These are phyloP conservation scores for Hypoxylon sp. DNA, from an alignment of 2,329 filamentous ascomycete genomes.

Conservation along the genomic window DNA sequence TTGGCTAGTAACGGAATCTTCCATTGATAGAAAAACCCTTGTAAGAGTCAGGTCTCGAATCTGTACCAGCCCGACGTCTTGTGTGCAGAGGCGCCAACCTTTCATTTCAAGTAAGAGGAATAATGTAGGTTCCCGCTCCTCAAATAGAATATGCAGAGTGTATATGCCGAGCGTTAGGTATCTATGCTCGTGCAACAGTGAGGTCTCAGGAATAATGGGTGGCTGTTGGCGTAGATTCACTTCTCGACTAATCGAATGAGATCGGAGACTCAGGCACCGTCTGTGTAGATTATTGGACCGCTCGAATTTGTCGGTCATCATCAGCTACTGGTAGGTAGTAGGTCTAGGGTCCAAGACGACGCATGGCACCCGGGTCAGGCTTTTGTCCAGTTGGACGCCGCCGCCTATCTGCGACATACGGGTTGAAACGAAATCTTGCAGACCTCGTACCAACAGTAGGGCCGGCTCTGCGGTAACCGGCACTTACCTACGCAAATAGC, in stretches of 20 bases:
- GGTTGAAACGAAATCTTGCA: slow-evolving; percentile 26
- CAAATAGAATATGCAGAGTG: slow-evolving; percentile 2
- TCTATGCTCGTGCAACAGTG: slow-evolving; percentile 1
- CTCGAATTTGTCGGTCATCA: not conserved
- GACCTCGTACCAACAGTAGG: slow-evolving; percentile 26
- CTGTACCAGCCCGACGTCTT: not conserved
- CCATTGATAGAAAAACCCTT: slow-evolving; percentile 9
- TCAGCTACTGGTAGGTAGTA: not conserved
- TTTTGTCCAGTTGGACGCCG: not conserved
- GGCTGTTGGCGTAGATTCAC: slow-evolving; percentile 2
- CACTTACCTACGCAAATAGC: slow-evolving; percentile 8
- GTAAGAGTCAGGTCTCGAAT: slow-evolving; percentile 3
- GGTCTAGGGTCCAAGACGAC: not conserved
- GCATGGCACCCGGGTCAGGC: slow-evolving; percentile 1
- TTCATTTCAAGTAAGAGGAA: slow-evolving; percentile 1
- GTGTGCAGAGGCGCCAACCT: not conserved
- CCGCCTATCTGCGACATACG: slow-evolving; percentile 9
- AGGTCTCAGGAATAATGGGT: slow-evolving; percentile 2
- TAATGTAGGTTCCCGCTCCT: slow-evolving; percentile 7
- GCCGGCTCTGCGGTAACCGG: slow-evolving; percentile 24
- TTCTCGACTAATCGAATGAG: not conserved
- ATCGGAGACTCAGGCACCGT: not conserved
- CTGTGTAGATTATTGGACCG: not conserved
- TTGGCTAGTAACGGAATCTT: slow-evolving; percentile 8
- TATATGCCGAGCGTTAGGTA: not conserved